phyloP scores from a whole-genome alignment of 1,284 basidiomycete genomes.

The Ceratobasidium sp. region DNA sequence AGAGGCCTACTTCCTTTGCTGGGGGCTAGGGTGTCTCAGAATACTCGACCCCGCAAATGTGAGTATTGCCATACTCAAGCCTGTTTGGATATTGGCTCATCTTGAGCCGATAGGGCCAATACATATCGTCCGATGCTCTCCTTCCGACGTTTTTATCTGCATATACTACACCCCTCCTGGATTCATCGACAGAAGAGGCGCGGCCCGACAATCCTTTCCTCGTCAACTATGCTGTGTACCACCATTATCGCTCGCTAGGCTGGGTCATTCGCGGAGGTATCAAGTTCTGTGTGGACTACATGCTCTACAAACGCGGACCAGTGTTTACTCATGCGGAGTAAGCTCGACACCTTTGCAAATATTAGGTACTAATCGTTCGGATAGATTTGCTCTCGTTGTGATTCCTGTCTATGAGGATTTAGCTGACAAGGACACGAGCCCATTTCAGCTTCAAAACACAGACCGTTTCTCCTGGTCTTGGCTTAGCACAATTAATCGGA shows the following conservation, averaged over 20 bases:
- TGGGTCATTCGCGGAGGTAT: conserved; percentile 97
- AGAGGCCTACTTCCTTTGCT: conserved; percentile 91
- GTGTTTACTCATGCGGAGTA: conserved; percentile 96
- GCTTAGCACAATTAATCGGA: conserved; percentile 96
- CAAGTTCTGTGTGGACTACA: conserved; percentile 96
- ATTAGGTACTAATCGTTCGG: background rate
- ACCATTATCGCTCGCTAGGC: conserved; percentile 96
- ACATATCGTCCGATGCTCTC: conserved; percentile 60
- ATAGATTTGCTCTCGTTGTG: conserved; percentile 86
- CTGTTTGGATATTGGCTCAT: background rate
- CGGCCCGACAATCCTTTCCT: conserved; percentile 90
- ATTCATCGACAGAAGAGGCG: conserved; percentile 48
- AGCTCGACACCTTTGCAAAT: conserved; percentile 48
- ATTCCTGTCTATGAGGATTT: conserved; percentile 89
- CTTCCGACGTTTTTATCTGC: conserved; percentile 46
- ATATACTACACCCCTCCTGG: conserved; percentile 41
- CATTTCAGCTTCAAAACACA: conserved; percentile 66
- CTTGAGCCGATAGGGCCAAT: conserved; percentile 53
- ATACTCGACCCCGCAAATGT: conserved; percentile 71
- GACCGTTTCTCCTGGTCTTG: conserved; percentile 90
- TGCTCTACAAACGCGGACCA: conserved; percentile 93
- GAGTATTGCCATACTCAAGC: conserved; percentile 47
- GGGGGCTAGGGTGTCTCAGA: conserved; percentile 85
- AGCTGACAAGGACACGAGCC: conserved; percentile 68
- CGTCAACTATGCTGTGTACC: conserved; percentile 88